Evolutionary conservation across 2,329 filamentous ascomycete genomes (phyloP).

Genomic region (Ophiocordyceps australis): DNA sequence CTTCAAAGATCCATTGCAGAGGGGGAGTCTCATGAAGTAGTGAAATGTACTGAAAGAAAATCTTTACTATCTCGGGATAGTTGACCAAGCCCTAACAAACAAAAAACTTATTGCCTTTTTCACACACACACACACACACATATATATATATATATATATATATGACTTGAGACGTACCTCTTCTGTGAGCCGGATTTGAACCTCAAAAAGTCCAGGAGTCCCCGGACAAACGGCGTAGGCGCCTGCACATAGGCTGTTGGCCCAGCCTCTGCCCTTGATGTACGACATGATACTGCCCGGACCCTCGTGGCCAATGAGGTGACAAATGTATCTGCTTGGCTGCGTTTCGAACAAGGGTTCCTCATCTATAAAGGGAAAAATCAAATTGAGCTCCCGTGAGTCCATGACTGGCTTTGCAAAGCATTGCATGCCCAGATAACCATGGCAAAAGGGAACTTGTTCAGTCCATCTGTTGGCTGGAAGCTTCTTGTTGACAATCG

Average conservation of each 20-base stretch:
- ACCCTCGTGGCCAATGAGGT: conserved; percentile 82
- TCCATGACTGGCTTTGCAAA: conserved; percentile 92
- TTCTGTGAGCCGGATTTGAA: conserved; percentile 65
- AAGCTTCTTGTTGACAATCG: conserved; percentile 66
- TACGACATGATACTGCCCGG: conserved; percentile 84
- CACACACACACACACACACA: too few species aligned
- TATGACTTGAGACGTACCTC: conserved; percentile 46
- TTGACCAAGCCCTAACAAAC: conserved; percentile 43
- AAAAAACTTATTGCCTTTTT: background rate
- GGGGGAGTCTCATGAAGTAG: conserved; percentile 66
- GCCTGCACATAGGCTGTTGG: conserved; percentile 65
- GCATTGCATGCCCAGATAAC: conserved; percentile 44
- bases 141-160: too few species aligned
- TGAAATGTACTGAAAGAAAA: conserved; percentile 81
- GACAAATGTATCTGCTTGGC: conserved; percentile 71
- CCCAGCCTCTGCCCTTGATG: conserved; percentile 81
- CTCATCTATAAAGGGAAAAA: conserved; percentile 75
- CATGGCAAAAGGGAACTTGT: conserved; percentile 27
- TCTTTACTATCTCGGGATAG: conserved; percentile 67
- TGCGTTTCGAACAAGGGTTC: conserved; percentile 63
- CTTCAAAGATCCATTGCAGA: conserved; percentile 85
- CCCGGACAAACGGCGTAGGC: conserved; percentile 62
- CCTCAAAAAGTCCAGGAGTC: conserved; percentile 56
- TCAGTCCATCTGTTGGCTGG: conserved; percentile 36
- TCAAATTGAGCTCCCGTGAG: conserved; percentile 57